Base-by-base conservation (phyloP, 495 filamentous ascomycete species). In the Penicillium soppii region DNA sequence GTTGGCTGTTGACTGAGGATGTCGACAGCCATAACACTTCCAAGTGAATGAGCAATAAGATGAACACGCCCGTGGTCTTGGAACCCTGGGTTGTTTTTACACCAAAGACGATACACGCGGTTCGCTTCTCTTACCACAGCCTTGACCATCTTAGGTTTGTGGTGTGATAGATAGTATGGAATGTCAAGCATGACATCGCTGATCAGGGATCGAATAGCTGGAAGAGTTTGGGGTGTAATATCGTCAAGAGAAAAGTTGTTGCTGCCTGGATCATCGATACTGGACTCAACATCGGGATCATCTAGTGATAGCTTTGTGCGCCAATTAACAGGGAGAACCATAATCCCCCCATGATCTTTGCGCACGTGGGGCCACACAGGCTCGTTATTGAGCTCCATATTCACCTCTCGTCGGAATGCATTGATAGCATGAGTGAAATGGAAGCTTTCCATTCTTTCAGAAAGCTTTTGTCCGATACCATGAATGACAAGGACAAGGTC, bases 181-280 rank as follows among this genome's bases (percentile, higher is more conserved):
- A 98, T 90, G 63, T 98, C 94, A 5, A 96, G 83, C 89, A 98
- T 95, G 47, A 98, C 91, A 64, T 98, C 94, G 46, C 88, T 91
- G 53, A 98, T 91, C 56, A 98, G 78, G 55, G 87, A 88, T 8
- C 94, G 84, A 0, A 98, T 86, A 4, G 88, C 89, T 1, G 92
- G 90, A 40, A 98, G 87, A 0, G 90, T 89, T n/a, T 84, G 78
- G 0, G 90, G 91, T 4, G 94, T 96, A 54, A 98, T 96, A 63
- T 97, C 91, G 53, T 90, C 82, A 2, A 98, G 76, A 1, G 78
- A 78, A 62, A 89, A 98, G 5, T 85, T 74, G 33, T 89, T 90
- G 3, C 77, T 67, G 39, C 67, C 67, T 21, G 66, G 67, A 37
- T 81, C 73, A 15, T 80, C 71, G 10, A 67, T 63, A 43, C 75